Percentiles rank a stretch among this genome's conserved stretches.
Evolutionary conservation across 1,284 basidiomycete genomes (phyloP).

Genomic region (Mycosarcoma mackinlayi): DNA sequence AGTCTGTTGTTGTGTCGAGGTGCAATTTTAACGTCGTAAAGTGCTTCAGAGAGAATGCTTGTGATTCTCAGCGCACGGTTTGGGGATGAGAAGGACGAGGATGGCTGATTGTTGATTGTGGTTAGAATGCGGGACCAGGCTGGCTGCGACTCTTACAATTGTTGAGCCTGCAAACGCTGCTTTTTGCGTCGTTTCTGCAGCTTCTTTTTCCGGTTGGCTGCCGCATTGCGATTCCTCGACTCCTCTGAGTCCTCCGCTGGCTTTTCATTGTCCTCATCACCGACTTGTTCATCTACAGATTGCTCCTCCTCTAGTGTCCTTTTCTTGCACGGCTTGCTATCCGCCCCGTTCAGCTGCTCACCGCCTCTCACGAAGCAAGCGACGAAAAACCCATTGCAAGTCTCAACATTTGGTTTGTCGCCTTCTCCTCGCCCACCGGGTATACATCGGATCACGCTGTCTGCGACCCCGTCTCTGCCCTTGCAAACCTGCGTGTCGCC

Average conservation of each 20-base stretch:
- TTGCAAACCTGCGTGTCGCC: constrained; percentile 42
- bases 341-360: background rate
- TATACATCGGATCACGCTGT: constrained; percentile 48
- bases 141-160: background rate
- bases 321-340: background rate
- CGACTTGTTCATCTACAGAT: constrained; percentile 6
- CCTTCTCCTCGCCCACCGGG: constrained; percentile 39
- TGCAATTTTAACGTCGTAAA: background rate
- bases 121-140: too few relatives aligned
- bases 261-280: background rate
- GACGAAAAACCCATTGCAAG: constrained; percentile 63
- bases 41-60: background rate
- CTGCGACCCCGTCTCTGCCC: constrained; percentile 21
- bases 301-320: too few relatives aligned
- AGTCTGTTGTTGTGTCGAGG: background rate
- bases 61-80: background rate
- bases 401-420: constrained; percentile 27
- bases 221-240: constrained; percentile 9
- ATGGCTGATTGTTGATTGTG: too few relatives aligned
- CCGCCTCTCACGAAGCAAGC: constrained; percentile 50
- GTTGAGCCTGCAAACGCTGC: constrained; percentile 16
- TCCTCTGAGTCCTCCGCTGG: constrained; percentile 6
- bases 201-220: constrained; percentile 41
- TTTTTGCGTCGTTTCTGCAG: constrained; percentile 36
- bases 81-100: background rate